Conservation (phyloP, 2,329 filamentous ascomycete species). For the Aureobasidium mangrovei region DNA sequence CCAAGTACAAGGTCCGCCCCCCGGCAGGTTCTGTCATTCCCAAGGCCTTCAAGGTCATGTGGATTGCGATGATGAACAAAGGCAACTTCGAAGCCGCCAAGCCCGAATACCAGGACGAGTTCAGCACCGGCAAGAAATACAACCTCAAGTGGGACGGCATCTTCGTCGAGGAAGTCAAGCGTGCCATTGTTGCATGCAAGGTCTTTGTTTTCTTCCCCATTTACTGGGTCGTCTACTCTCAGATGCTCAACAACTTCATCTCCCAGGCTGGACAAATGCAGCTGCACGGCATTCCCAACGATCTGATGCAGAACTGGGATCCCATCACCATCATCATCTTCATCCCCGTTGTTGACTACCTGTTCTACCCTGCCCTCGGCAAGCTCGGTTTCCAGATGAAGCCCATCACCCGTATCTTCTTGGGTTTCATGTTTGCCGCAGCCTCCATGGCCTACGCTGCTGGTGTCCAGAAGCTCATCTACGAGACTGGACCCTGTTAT, state of each 20-base stretch:
- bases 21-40: slow-evolving; percentile 57
- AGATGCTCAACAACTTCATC: slow-evolving; percentile 36
- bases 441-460: slow-evolving; percentile 48
- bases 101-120: slow-evolving; percentile 52
- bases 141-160: slow-evolving; percentile 55
- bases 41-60: slow-evolving; percentile 54
- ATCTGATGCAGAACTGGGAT: slow-evolving; percentile 41
- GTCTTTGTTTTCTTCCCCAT: slow-evolving; percentile 50
- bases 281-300: slow-evolving; percentile 39
- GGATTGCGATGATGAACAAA: slow-evolving; percentile 44
- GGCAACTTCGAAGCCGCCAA: slow-evolving; percentile 53
- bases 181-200: slow-evolving; percentile 56
- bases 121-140: slow-evolving; percentile 32
- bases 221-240: slow-evolving; percentile 36
- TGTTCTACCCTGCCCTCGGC: slow-evolving; percentile 40
- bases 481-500: slow-evolving; percentile 46
- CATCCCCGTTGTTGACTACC: slow-evolving; percentile 37
- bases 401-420: slow-evolving; percentile 46
- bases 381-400: slow-evolving; percentile 32
- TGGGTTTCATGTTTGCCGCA: slow-evolving; percentile 46
- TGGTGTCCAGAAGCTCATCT: slow-evolving; percentile 49
- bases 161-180: slow-evolving; percentile 65
- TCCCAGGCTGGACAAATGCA: slow-evolving; percentile 41
- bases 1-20: slow-evolving; percentile 35
- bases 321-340: slow-evolving; percentile 39